Base-by-base conservation (phyloP, 2,329 filamentous ascomycete species). In the Trichoderma hamatum region DNA sequence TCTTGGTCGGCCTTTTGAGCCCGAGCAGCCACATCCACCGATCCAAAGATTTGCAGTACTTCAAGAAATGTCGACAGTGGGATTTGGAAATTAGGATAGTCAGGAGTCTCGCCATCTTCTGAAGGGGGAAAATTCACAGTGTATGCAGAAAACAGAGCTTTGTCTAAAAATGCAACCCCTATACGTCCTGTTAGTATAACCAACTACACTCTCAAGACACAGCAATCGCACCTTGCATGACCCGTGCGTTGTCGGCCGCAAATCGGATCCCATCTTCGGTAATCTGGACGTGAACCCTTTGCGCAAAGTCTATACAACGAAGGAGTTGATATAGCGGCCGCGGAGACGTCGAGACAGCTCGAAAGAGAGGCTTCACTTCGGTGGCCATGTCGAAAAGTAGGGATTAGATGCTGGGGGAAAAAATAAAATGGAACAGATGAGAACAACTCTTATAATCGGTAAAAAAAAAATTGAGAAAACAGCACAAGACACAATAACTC, bases 21-120 rank as follows among this genome's bases (percentile, higher is more conserved):
- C 71, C 86, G 86, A 51, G 82, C 84, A 6, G 87, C 83, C 16
- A 89, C 84, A 72, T 92, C 91, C 56, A 94, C 88, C n/a, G 94
- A 89, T 61, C 93, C 93, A 76, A 99, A 97, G 61, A 99, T 98
- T 76, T 97, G 95, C 9, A 99, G 85, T 0, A 95, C 97, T 81
- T 98, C 96, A 65, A 99, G 88, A 3, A 99, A 86, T 21, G 95
- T 92, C 5, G 90, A 86, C 10, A 99, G 87, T 2, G 94, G 96
- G 72, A 98, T 90, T 77, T 96, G 91, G 77, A 99, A 99, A 63
- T 86, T 88, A 9, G 92, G 90, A 34, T 88, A 84, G 4, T 83
- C 78, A 1, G 77, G 69, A 0, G 79, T 75, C 21, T 80, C 80
- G 5, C 81, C 81, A 24, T 82, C 80, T 16, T 80, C 77, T 1